Evolutionary conservation across 2,329 filamentous ascomycete genomes (phyloP).

Genomic region (Trichoderma sp.): DNA sequence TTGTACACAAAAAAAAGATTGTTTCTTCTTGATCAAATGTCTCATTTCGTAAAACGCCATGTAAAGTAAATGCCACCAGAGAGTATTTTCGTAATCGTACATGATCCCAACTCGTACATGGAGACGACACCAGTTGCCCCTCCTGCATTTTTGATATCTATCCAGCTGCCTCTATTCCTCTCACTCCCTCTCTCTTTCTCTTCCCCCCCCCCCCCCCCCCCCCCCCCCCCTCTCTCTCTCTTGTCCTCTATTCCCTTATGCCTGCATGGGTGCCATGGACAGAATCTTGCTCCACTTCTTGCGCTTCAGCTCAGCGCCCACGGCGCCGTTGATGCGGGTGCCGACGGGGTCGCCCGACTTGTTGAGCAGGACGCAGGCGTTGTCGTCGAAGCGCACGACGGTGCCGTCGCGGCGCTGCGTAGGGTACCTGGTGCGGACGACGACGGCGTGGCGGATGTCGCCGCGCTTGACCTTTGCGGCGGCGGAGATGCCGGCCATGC

Average conservation of each 20-base stretch:
- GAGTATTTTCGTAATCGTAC: conserved; percentile 34
- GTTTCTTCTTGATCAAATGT: background rate
- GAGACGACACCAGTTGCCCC: conserved; percentile 8
- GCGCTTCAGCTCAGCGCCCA: conserved; percentile 82
- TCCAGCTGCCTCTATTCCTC: background rate
- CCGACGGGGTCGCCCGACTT: conserved; percentile 96
- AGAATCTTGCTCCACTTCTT: conserved; percentile 99
- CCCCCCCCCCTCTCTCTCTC: background rate
- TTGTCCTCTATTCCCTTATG: conserved; percentile 33
- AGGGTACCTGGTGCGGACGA: conserved; percentile 89
- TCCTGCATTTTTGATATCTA: background rate
- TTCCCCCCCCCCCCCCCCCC: background rate
- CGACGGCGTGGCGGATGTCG: conserved; percentile 92
- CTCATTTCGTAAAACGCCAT: conserved; percentile 34
- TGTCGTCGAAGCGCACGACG: conserved; percentile 92
- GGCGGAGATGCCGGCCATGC: conserved; percentile 67
- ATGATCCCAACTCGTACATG: conserved; percentile 31
- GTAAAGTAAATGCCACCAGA: conserved; percentile 36
- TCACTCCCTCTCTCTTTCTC: background rate
- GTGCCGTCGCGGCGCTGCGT: conserved; percentile 84
- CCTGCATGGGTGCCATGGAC: conserved; percentile 78
- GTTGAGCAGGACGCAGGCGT: conserved; percentile 95
- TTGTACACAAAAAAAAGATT: background rate
- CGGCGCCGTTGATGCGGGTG: conserved; percentile 85
- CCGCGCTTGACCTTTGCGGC: conserved; percentile 93